Evolutionary conservation across 305 asterid genomes (phyloP), one percentile per base, ranked within the genome.

Genomic region (Andrographis paniculata): DNA sequence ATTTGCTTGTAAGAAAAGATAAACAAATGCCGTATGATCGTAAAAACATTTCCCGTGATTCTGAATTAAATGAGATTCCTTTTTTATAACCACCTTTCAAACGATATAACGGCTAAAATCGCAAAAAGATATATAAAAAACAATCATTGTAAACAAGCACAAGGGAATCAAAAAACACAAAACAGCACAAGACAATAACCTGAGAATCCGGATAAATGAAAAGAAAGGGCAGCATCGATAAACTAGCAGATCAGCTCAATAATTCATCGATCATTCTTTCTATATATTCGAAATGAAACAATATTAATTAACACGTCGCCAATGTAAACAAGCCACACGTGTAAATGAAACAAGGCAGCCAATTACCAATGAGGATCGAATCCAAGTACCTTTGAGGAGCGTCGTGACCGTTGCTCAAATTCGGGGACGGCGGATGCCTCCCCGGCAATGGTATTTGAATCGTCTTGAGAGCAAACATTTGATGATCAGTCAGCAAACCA

Each of bases 401-500:
- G 56, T 49, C 67, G 20, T 53, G 71, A 45, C 70, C 79, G 42
- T 69, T 69, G 57, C 70, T 39, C 56, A 61, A 31, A 50, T 47
- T 39, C 41, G 82, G 71, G 21, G 86, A 74, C 23, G 80, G 91
- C 24, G 82, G 82, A 58, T 80, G 91, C 63, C 82, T 69, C 55
- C 93, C 93, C 0, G 85, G 83, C 59, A 66, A 52, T 2, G 93
- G 93, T 56, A 82, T 75, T 55, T 71, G 80, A 49, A 82, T 71
- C 13, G 85, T 76, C 66, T 76, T 78, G 15, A 72, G 72, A 54
- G 85, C 87, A 73, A 78, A 82, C 82, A 82, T 82, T 67, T 78
- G 93, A 55, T 75, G 78, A 66, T 81, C 93, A 0, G 82, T 73
- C 54, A 66, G 74, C 78, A 81, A 63, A 35, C 88, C 93, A 69